A percentile compares a stretch with the other conserved stretches of the same genome.
Evolutionary conservation across 1,139 yeast species (phyloP).

Genomic region (Yamadazyma diddensiae): DNA sequence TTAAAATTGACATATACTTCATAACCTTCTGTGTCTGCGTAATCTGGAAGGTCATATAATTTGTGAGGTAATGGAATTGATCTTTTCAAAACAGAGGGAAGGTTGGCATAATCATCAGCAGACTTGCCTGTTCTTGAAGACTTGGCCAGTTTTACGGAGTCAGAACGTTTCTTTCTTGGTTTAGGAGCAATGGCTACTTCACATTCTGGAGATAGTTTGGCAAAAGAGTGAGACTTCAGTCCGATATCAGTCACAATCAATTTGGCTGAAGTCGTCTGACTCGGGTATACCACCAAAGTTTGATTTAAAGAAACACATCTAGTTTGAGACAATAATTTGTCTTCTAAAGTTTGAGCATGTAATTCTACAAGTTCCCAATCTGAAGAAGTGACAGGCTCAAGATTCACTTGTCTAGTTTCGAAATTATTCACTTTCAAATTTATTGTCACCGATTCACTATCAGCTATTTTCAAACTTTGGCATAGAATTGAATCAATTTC

Average conservation of each 20-base stretch:
- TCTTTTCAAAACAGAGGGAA: constrained; percentile 47
- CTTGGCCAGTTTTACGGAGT: constrained; percentile 23
- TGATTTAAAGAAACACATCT: constrained; percentile 68
- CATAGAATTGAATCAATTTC: constrained; percentile 42
- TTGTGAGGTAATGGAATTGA: constrained; percentile 57
- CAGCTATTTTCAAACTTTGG: constrained; percentile 48
- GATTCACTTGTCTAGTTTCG: constrained; percentile 57
- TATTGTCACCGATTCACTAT: constrained; percentile 39
- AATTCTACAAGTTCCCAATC: constrained; percentile 94
- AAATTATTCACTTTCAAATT: constrained; percentile 45
- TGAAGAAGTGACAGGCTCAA: constrained; percentile 73
- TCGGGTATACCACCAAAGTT: constrained; percentile 67
- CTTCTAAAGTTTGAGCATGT: constrained; percentile 76
- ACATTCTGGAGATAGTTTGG: constrained; percentile 66
- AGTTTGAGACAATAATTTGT: constrained; percentile 72
- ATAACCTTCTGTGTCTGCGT: constrained; percentile 24
- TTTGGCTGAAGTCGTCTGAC: constrained; percentile 60
- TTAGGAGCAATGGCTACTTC: constrained; percentile 87
- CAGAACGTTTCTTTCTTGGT: constrained; percentile 35
- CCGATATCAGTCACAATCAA: constrained; percentile 64
- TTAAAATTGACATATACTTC: constrained; percentile 45
- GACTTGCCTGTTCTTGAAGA: constrained; percentile 29
- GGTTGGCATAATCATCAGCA: constrained; percentile 24
- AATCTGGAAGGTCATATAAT: constrained; percentile 22
- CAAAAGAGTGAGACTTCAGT: constrained; percentile 44